Percentiles rank a stretch among this genome's conserved stretches.
Conservation (phyloP, 768 basidiomycete species). For the Tricholoma sp. region DNA sequence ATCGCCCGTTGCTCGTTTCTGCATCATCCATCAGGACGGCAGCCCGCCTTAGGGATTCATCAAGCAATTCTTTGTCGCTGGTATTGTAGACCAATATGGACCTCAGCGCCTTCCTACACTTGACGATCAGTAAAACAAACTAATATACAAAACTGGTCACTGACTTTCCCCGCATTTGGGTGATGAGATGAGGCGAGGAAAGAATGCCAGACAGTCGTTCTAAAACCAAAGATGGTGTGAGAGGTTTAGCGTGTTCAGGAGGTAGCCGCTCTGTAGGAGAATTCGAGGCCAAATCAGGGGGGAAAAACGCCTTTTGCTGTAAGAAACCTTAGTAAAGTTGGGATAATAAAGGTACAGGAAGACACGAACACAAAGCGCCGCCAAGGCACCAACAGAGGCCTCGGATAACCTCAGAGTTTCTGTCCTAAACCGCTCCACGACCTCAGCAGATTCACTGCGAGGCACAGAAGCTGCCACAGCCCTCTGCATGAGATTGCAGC, state of each 20-base stretch:
- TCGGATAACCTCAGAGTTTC: conserved; percentile 72
- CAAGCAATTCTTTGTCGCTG: conserved; percentile 50
- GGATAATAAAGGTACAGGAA: neutral
- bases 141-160: conserved; percentile 20
- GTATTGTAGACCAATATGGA: conserved; percentile 59
- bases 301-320: conserved; percentile 78
- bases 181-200: conserved; percentile 47
- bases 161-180: conserved; percentile 61
- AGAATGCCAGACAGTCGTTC: conserved; percentile 70
- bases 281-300: conserved; percentile 48
- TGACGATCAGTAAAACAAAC: conserved; percentile 2
- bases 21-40: conserved; percentile 54
- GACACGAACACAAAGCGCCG: conserved; percentile 78
- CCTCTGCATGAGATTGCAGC: conserved; percentile 67
- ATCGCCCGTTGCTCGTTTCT: conserved; percentile 53
- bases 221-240: conserved; percentile 48
- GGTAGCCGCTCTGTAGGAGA: conserved; percentile 60
- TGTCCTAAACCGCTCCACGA: conserved; percentile 55
- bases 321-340: conserved; percentile 1
- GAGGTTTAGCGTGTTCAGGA: conserved; percentile 47
- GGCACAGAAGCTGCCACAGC: conserved; percentile 56
- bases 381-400: conserved; percentile 82
- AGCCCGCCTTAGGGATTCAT: conserved; percentile 64
- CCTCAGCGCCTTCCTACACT: conserved; percentile 67
- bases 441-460: conserved; percentile 43